Conservation (phyloP, 257 asterid genomes). For the Petunia secreta region DNA sequence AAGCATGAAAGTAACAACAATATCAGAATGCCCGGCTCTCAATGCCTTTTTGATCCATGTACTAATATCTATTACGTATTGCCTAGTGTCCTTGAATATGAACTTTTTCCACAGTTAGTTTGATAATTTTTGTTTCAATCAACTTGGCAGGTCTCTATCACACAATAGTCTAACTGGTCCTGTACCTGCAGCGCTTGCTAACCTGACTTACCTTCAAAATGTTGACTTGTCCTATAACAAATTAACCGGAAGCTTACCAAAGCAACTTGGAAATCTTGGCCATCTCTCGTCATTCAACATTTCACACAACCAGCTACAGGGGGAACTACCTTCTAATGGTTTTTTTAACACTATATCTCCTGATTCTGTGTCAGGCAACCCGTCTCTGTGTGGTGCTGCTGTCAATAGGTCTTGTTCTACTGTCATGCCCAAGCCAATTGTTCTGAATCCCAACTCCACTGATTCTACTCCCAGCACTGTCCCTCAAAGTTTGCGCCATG, state of each 20-base stretch:
- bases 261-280: slow-evolving; percentile 66
- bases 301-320: slow-evolving; percentile 84
- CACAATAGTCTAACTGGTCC: slow-evolving; percentile 66
- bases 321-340: slow-evolving; percentile 74
- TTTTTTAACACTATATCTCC: slow-evolving; percentile 82
- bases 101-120: neutral
- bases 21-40: neutral
- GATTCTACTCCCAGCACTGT: slow-evolving; percentile 55
- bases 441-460: slow-evolving; percentile 78
- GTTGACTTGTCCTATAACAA: slow-evolving; percentile 79
- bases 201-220: slow-evolving; percentile 55
- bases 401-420: slow-evolving; percentile 65
- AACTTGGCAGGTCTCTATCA: slow-evolving; percentile 62
- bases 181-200: slow-evolving; percentile 60
- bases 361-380: slow-evolving; percentile 67
- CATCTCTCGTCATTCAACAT: slow-evolving; percentile 72
- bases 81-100: neutral
- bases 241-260: slow-evolving; percentile 72
- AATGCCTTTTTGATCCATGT: neutral
- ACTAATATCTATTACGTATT: neutral
- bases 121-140: slow-evolving; percentile 25
- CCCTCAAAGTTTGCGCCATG: slow-evolving; percentile 52
- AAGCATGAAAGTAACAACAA: neutral
- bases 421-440: slow-evolving; percentile 89
- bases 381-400: slow-evolving; percentile 78